Evolutionary conservation across 495 filamentous ascomycete species (phyloP).

Genomic region (Durotheca rogersii): DNA sequence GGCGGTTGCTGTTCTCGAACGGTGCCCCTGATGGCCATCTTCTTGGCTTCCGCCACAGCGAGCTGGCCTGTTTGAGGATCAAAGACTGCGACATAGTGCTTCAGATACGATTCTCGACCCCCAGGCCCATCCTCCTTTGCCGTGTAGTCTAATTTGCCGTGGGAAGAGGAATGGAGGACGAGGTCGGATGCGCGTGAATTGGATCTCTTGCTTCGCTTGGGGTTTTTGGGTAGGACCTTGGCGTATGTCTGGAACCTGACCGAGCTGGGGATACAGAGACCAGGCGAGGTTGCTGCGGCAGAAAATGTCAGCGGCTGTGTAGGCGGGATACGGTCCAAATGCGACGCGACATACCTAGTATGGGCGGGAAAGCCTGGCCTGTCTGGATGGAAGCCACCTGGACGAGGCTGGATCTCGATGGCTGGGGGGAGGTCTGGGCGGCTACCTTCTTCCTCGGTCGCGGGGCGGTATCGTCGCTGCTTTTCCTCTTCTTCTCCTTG

Average conservation of each 20-base stretch:
- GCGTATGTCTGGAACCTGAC: slow-evolving; percentile 64
- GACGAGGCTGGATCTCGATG: slow-evolving; percentile 42
- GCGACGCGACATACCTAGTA: slow-evolving; percentile 56
- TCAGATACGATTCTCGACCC: slow-evolving; percentile 62
- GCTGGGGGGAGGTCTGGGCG: slow-evolving; percentile 47
- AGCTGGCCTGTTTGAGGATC: slow-evolving; percentile 72
- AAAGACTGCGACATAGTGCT: slow-evolving; percentile 85
- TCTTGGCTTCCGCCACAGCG: slow-evolving; percentile 72
- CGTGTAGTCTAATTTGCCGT: slow-evolving; percentile 77
- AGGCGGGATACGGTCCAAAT: not conserved
- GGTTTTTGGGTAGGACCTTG: slow-evolving; percentile 45
- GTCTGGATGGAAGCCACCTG: slow-evolving; percentile 60
- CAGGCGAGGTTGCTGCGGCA: slow-evolving; percentile 64
- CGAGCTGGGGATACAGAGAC: slow-evolving; percentile 57
- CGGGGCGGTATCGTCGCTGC: slow-evolving; percentile 51
- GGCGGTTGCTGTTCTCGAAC: slow-evolving; percentile 56
- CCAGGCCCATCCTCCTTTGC: slow-evolving; percentile 70
- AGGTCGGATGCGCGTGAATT: slow-evolving; percentile 57
- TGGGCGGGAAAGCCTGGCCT: slow-evolving; percentile 60
- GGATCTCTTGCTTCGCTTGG: slow-evolving; percentile 45
- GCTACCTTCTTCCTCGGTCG: slow-evolving; percentile 64
- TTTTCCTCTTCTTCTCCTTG: slow-evolving; percentile 74
- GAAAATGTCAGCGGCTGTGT: slow-evolving; percentile 9
- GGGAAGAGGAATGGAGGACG: slow-evolving; percentile 71
- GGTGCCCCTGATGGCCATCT: slow-evolving; percentile 67